Evolutionary conservation across 345 rosid genomes (phyloP).

Genomic region (Camelina laxa): DNA sequence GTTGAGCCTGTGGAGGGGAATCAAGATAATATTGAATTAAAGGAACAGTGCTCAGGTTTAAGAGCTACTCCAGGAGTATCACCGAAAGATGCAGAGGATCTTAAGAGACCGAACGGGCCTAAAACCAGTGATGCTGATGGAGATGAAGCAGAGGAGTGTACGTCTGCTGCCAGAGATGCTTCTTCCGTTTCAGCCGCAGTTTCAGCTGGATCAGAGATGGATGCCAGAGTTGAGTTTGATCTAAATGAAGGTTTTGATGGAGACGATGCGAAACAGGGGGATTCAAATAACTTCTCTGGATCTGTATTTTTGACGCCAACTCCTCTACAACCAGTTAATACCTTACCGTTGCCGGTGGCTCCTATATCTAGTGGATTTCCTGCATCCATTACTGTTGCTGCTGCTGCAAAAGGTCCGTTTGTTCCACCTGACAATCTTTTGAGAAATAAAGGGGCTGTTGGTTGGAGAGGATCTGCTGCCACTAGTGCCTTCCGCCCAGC

Average conservation of each 20-base stretch:
- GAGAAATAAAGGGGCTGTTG: constrained; percentile 68
- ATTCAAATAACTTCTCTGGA: constrained; percentile 47
- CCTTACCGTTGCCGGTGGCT: neutral
- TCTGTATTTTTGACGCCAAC: constrained; percentile 47
- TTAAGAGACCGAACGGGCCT: constrained; percentile 42
- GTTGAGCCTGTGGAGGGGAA: constrained; percentile 46
- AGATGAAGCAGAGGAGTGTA: constrained; percentile 55
- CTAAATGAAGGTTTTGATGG: constrained; percentile 75
- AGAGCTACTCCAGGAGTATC: constrained; percentile 30
- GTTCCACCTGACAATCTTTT: constrained; percentile 76
- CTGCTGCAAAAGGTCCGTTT: constrained; percentile 91
- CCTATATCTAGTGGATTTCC: constrained; percentile 46
- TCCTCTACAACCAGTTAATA: constrained; percentile 44
- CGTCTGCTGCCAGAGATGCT: constrained; percentile 43
- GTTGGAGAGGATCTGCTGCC: constrained; percentile 99
- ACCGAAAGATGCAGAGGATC: constrained; percentile 44
- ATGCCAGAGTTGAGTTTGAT: constrained; percentile 76
- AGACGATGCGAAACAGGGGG: constrained; percentile 61
- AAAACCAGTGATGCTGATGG: constrained; percentile 46
- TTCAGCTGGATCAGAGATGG: constrained; percentile 48
- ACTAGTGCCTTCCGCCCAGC: constrained; percentile 99
- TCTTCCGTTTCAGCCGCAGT: constrained; percentile 40
- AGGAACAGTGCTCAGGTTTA: constrained; percentile 32
- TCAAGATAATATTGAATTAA: constrained; percentile 33
- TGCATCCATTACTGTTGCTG: constrained; percentile 76